Evolutionary conservation across 139 green algal genomes (phyloP), one percentile per base, ranked within the genome.

Genomic region (Marvania coccoides): DNA sequence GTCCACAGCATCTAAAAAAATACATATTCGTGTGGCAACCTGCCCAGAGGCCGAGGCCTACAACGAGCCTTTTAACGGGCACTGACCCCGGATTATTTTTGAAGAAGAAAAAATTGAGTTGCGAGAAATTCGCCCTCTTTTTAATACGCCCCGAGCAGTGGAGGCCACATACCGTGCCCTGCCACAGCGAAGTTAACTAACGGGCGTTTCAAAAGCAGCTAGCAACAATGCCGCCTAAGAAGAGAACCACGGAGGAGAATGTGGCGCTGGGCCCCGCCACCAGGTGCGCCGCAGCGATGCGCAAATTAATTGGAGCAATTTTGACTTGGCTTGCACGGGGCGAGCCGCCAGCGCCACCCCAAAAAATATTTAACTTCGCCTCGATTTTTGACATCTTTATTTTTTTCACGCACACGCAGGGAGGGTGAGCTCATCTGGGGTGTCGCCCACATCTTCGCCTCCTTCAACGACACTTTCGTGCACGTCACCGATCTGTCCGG

Each of bases 401-500:
- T 73, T 60, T 31, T 81, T 89, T 5, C 76, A 12, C 19, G 37
- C 59, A 31, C 31, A 14, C 36, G 63, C 64, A 78, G 90, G 10
- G 94, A 99, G 79, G 94, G 94, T 61, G 94, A 99, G 85, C 74
- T 93, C 56, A 89, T 99, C 33, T 99, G 97, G 63, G 94, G 94
- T 51, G 94, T 99, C 24, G 91, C 90, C 30, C 94, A 99, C 84
- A 99, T 99, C 75, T 99, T 98, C 65, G 95, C 95, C 14, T 96
- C 88, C 56, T 99, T 99, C 87, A 99, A 99, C 76, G 95, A 99
- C 82, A 99, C 95, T 14, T 99, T 99, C 70, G 95, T 99, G 72
- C 95, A 99, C 73, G 91, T 99, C 54, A 99, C 95, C 29, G 95
- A 99, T 83, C 80, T 99, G 61, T 99, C 95, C 6, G 95, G 95